Evolutionary conservation across 2,329 filamentous ascomycete genomes (phyloP).

Genomic region (Furcasterigmium sp.): DNA sequence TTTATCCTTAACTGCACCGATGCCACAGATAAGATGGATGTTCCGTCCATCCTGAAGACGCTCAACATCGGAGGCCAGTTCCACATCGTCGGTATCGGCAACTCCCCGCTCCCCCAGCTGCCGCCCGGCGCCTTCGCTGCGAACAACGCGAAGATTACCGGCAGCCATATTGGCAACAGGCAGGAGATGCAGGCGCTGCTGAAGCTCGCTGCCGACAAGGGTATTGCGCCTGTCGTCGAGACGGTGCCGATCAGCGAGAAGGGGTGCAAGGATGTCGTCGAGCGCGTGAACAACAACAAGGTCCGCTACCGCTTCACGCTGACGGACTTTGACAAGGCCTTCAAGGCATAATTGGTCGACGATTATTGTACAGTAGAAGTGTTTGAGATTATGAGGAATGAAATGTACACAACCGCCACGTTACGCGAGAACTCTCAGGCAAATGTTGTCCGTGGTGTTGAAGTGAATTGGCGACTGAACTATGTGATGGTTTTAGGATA

Average conservation of each 20-base stretch:
- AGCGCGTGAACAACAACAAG: constrained; percentile 64
- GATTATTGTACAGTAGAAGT: too few species aligned
- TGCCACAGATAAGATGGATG: constrained; percentile 47
- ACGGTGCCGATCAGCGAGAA: constrained; percentile 60
- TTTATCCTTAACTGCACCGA: constrained; percentile 47
- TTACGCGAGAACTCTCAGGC: too few species aligned
- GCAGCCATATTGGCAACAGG: constrained; percentile 56
- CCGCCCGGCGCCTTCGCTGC: constrained; percentile 34
- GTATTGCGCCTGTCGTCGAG: constrained; percentile 52
- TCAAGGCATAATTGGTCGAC: constrained; percentile 22
- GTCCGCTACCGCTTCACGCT: constrained; percentile 70
- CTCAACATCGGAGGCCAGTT: constrained; percentile 49
- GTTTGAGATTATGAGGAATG: too few species aligned
- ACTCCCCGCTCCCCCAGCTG: constrained; percentile 39
- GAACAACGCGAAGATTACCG: constrained; percentile 30
- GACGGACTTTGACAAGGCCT: constrained; percentile 62
- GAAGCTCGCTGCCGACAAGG: constrained; percentile 49
- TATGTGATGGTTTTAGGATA: too few species aligned
- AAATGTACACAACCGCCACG: too few species aligned
- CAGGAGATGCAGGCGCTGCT: constrained; percentile 56
- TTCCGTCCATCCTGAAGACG: constrained; percentile 44
- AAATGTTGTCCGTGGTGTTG: too few species aligned
- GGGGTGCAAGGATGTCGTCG: constrained; percentile 64
- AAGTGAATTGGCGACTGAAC: too few species aligned
- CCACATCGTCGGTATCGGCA: constrained; percentile 53